Base-by-base conservation (phyloP, 148 eudicot species). In the Limonium bicolor region DNA sequence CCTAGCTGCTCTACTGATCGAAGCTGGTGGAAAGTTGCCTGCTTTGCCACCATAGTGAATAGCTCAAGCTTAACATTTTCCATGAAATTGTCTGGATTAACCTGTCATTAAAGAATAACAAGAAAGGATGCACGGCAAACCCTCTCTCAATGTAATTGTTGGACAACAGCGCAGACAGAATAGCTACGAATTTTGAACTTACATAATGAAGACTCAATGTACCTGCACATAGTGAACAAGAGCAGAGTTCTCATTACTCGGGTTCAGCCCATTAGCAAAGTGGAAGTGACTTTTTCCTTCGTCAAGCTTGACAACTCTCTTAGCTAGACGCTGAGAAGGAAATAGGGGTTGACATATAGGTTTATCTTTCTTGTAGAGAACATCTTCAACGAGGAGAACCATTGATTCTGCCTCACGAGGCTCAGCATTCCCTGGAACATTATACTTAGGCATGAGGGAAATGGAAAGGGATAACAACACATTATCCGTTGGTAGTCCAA, bases 1-100 rank as follows among this genome's bases (percentile, higher is more conserved):
- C 97, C 97, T 72, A 90, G 97, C 70, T 90, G 97, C 69, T 90
- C 97, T 50, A 84, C 95, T 49, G 97, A 77, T 66, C 97, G 78
- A 54, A 90, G 93, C 60, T 90, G 97, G 70, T 80, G 76, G 56
- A 80, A 90, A 20, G 95, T 72, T 46, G 95, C 84, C 54, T 90
- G 95, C 66, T 90, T 90, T 40, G 97, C 97, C 43, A 84, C 54
- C 39, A 84, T 63, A 50, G 77, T 93, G 58, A 90, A 68, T 36
- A 90, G 87, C 56, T 90, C 80, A 50, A 90, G 87, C 60, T 68
- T 80, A 31, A 84, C 84, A 65, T 90, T 90, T 67, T 73, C 46
- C 73, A 60, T 41, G 54, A 66, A 72, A 55, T 90, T 83, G 56
- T 90, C 97, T 60, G 53, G 94, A 64, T 90, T 84, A 26, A 75